phyloP scores from a whole-genome alignment of 257 asterid genomes.

The Eustoma russellianum region DNA sequence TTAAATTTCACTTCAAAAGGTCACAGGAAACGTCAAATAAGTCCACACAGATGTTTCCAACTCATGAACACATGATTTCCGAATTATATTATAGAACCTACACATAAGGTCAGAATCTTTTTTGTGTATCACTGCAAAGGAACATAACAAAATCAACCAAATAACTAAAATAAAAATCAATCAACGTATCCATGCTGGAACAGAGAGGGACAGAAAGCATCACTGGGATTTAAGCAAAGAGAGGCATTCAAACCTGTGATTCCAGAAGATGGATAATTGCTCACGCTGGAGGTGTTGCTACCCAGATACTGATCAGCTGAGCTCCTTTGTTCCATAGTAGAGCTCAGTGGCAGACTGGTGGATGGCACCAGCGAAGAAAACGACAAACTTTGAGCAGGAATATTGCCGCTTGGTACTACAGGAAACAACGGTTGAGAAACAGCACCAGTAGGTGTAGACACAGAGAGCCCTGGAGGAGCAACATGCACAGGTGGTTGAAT shows the following conservation, averaged over 20 bases:
- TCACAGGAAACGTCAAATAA: too few relatives aligned
- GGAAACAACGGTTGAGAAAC: conserved; percentile 83
- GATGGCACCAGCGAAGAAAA: conserved; percentile 43
- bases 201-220: too few relatives aligned
- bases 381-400: conserved; percentile 41
- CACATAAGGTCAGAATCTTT: too few relatives aligned
- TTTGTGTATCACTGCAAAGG: too few relatives aligned
- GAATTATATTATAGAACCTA: too few relatives aligned
- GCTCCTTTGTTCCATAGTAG: conserved; percentile 30
- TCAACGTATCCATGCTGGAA: too few relatives aligned
- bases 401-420: conserved; percentile 43
- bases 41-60: too few relatives aligned
- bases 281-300: conserved; percentile 19
- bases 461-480: conserved; percentile 66
- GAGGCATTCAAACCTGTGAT: conserved; percentile 32
- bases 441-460: conserved; percentile 30
- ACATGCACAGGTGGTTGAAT: conserved; percentile 37
- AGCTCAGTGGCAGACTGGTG: conserved; percentile 27
- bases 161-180: too few relatives aligned
- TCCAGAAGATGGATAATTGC: conserved; percentile 35
- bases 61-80: too few relatives aligned
- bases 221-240: too few relatives aligned
- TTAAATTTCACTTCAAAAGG: too few relatives aligned
- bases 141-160: too few relatives aligned
- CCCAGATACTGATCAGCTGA: conserved; percentile 31